Evolutionary conservation across 2,329 filamentous ascomycete species (phyloP), one percentile per base, ranked within the genome.

Genomic region (Ascochyta lentis): DNA sequence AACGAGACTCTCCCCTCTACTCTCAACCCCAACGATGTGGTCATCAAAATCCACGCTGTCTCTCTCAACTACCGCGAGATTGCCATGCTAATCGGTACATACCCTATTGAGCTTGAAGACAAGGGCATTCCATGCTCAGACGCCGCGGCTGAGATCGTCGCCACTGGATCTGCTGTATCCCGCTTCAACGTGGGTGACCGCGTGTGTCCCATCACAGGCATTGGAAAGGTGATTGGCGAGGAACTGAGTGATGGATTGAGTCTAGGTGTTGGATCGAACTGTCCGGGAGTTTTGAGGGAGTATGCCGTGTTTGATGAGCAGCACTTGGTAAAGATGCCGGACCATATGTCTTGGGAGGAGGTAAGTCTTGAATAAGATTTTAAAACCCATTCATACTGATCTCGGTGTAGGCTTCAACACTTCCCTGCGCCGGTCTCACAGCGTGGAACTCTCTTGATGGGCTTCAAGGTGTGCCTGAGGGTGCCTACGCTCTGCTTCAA

Each of bases 51-150:
- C 38, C 67, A 61, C 38, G 66, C 69, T 16, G 64, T 68, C 16
- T 63, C 68, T 2, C 60, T 71, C 12, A 72, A 72, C 42, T 72
- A 63, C 39, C 63, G 69, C 27, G 69, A 72, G 19, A 41, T 65
- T 10, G 69, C 61, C 3, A 71, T 70, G 64, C 52, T 71, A 10
- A 29, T 44, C 6, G 52, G 45, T n/a, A 45, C 46, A 16, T 72
- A 68, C 31, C 66, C 65, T 0, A 13, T 48, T 0, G 35, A 44
- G 1, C 42, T 61, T 19, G 24, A 40, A 13, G 47, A 58, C 5
- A 39, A 56, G 24, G 69, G 66, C 3, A 62, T 72, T 2, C 40
- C 65, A 0, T 55, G 46, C 15, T 72, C 69, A 6, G 67, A 71
- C 51, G 60, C 58, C 15, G 68, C 68, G 4, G 69, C 59, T 10